Conservation (phyloP, 2,329 filamentous ascomycete species). For the Tolypocladium sp. region DNA sequence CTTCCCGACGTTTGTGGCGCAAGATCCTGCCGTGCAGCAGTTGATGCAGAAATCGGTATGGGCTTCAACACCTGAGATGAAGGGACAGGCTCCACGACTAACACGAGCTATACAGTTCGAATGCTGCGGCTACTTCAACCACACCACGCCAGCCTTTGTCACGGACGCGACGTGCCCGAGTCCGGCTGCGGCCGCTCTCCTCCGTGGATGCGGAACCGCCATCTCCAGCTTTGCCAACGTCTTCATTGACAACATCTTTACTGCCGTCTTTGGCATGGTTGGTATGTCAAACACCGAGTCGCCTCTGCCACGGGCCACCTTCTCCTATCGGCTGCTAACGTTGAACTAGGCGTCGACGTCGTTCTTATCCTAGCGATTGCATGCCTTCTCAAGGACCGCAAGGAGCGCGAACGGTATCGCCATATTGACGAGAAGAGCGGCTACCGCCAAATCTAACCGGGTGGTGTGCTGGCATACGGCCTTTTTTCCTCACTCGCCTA, state of each 20-base stretch:
- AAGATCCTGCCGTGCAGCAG: conserved; percentile 49
- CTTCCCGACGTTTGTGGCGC: conserved; percentile 47
- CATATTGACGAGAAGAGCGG: conserved; percentile 75
- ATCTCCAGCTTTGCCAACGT: conserved; percentile 61
- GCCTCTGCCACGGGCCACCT: background rate
- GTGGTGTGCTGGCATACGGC: background rate
- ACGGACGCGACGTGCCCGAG: conserved; percentile 60
- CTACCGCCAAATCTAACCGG: conserved; percentile 15
- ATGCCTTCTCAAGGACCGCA: conserved; percentile 71
- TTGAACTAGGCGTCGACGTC: conserved; percentile 46
- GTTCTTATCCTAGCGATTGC: conserved; percentile 61
- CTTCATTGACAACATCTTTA: conserved; percentile 70
- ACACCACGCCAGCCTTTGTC: conserved; percentile 62
- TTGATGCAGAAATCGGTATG: conserved; percentile 62
- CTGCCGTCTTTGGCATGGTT: conserved; percentile 70
- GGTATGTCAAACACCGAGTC: conserved; percentile 29
- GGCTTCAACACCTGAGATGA: background rate
- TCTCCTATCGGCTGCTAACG: background rate
- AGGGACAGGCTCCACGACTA: background rate
- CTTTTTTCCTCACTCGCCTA: background rate
- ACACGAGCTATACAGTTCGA: conserved; percentile 44
- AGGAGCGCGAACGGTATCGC: conserved; percentile 69
- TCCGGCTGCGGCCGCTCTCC: conserved; percentile 59
- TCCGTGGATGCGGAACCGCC: conserved; percentile 59
- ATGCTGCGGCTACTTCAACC: conserved; percentile 75